Conservation (phyloP, 805 yeast species). For the Saturnispora bothae region DNA sequence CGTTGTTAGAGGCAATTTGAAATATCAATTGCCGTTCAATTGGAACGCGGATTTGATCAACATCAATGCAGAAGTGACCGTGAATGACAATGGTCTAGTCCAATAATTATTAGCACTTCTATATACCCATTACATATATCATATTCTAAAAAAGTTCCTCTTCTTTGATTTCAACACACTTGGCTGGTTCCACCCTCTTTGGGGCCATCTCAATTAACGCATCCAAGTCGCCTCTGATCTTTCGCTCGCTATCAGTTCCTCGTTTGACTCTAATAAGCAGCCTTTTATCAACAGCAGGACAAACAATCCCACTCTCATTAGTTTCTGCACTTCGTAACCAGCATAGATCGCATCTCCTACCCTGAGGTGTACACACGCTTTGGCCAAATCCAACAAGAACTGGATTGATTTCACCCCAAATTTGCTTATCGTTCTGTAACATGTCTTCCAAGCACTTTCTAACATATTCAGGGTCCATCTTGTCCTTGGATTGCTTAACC, state of each 20-base stretch:
- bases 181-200: constrained; percentile 11
- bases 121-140: too few species aligned
- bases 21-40: constrained; percentile 23
- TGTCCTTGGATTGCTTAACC: constrained; percentile 13
- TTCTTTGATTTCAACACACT: too few species aligned
- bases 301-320: constrained; percentile 20
- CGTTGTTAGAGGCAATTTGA: constrained; percentile 25
- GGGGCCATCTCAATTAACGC: constrained; percentile 18
- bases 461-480: constrained; percentile 66
- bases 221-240: constrained; percentile 35
- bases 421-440: constrained; percentile 47
- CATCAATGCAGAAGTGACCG: constrained; percentile 18
- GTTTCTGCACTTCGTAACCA: constrained; percentile 31
- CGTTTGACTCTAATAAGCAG: constrained; percentile 26
- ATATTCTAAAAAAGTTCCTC: too few species aligned
- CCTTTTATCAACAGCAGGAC: constrained; percentile 46
- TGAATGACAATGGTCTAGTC: neutral
- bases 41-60: constrained; percentile 21
- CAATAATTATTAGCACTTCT: too few species aligned
- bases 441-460: constrained; percentile 58
- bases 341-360: constrained; percentile 64
- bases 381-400: constrained; percentile 91
- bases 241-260: constrained; percentile 18
- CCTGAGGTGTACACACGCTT: constrained; percentile 66
- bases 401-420: constrained; percentile 83